These are phyloP conservation scores for Eruca vesicaria DNA, from an alignment of 441 rosid species.

Conservation along the genomic window DNA sequence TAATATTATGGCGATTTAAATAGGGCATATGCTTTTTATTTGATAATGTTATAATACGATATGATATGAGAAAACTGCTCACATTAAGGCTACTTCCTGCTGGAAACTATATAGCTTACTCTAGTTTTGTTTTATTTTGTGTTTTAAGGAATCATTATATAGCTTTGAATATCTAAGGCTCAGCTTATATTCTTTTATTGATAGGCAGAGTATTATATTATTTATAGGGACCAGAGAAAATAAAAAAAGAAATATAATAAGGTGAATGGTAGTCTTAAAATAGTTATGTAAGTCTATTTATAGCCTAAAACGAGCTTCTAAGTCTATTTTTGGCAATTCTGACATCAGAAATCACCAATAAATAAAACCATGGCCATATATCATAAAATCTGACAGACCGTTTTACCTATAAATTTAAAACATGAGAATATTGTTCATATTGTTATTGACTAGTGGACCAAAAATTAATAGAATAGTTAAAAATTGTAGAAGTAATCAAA, in stretches of 20 bases:
- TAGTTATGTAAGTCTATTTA: not conserved
- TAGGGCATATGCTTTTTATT: not conserved
- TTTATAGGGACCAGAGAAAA: not conserved
- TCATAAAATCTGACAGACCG: not conserved
- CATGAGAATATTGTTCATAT: not conserved
- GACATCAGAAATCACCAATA: not conserved
- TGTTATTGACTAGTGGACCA: not conserved
- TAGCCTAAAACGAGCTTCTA: not conserved
- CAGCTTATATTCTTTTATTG: not conserved
- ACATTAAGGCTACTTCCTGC: not conserved
- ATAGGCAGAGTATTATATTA: not conserved
- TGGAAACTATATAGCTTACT: not conserved
- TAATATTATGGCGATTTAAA: not conserved
- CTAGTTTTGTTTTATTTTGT: not conserved
- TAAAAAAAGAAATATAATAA: not conserved
- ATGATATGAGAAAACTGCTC: not conserved
- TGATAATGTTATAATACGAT: not conserved
- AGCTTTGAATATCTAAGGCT: not conserved
- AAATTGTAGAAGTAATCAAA: not conserved
- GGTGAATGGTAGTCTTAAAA: not conserved
- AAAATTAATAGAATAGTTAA: not conserved
- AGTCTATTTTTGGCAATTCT: slow-evolving; percentile 1
- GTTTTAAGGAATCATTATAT: not conserved
- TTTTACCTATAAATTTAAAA: not conserved
- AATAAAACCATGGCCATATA: not conserved